These are phyloP conservation scores for Prunus persica DNA, from an alignment of 306 rosid species.

Conservation along the genomic window DNA sequence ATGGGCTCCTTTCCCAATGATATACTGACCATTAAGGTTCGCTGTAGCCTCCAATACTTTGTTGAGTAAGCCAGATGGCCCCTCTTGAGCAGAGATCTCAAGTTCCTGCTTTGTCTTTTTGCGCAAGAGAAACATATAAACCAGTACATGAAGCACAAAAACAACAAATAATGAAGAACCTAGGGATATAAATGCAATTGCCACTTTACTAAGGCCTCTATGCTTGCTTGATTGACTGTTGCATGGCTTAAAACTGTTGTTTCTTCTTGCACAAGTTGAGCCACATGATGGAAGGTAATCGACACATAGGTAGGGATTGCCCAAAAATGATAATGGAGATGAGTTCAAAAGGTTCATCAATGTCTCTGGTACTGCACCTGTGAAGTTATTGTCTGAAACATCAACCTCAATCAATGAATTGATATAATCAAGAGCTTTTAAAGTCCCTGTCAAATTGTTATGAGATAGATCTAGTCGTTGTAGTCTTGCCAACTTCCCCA, in stretches of 20 bases:
- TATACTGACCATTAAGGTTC: slow-evolving; percentile 48
- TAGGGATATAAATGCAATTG: slow-evolving; percentile 49
- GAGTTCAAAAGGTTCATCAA: slow-evolving; percentile 45
- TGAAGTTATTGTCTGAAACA: slow-evolving; percentile 64
- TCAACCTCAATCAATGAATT: slow-evolving; percentile 43
- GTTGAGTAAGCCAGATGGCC: slow-evolving; percentile 44
- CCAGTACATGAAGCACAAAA: slow-evolving; percentile 38
- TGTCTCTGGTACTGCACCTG: slow-evolving; percentile 54
- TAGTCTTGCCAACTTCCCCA: slow-evolving; percentile 34
- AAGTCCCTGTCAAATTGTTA: slow-evolving; percentile 72
- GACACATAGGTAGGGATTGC: slow-evolving; percentile 65
- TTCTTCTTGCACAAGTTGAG: slow-evolving; percentile 28
- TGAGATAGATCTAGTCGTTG: slow-evolving; percentile 58
- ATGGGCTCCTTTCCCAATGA: slow-evolving; percentile 89
- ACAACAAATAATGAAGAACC: slow-evolving; percentile 48
- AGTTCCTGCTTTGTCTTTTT: slow-evolving; percentile 35
- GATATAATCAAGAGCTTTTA: slow-evolving; percentile 40
- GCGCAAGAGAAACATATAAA: slow-evolving; percentile 22
- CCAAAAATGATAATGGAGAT: slow-evolving; percentile 42
- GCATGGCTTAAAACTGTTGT: slow-evolving; percentile 43
- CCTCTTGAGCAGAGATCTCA: slow-evolving; percentile 29
- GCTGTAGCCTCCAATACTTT: slow-evolving; percentile 61
- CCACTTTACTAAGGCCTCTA: slow-evolving; percentile 34
- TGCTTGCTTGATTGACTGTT: slow-evolving; percentile 26
- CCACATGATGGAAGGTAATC: slow-evolving; percentile 36